Evolutionary conservation across 331 rosid species (phyloP), one percentile per base, ranked within the genome.

Genomic region (Arachis monticola): DNA sequence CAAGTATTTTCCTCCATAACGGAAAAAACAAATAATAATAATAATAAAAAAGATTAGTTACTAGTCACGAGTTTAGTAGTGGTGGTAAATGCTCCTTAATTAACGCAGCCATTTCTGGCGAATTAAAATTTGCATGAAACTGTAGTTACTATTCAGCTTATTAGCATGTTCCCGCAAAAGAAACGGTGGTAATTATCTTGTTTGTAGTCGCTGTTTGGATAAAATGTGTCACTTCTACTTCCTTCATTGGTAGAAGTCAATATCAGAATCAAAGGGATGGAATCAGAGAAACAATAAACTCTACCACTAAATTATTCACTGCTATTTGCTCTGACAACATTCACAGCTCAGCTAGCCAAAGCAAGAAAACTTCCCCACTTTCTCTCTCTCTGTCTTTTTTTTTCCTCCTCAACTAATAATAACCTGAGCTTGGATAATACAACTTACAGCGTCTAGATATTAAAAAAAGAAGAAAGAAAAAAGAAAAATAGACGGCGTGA

Each of bases 401-500:
- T 10, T 45, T 6, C 6, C 7, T 3, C 1, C 2, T 53, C 6
- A 13, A 52, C 6, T 55, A 55, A 5, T 6, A 13, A 53, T 2
- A 57, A 60, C 81, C 84, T 78, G 84, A 84, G 83, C 48, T 79
- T 62, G 91, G 72, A 83, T 83, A 82, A 81, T 79, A 22, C 27
- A 22, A 56, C 69, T 35, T n/a, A 61, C 64, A 79, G 55, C 65
- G 11, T 55, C 17, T 79, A 69, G 73, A 40, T 44, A 44, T n/a
- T 13, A 58, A 64, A 41, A 59, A 2, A 10, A 2, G 1, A 8
- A 32, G 61, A 42, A 12, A 3, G 1, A 8, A 32, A 67, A 42
- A 12, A 52, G 13, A 79, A 63, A 90, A 73, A 77, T 81, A 53
- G 3, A 53, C 59, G n/a, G 84, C 85, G 81, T 77, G 46, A 64